These are phyloP conservation scores for Phytophthora hybrid DNA, from an alignment of 352 stramenopile species.

Conservation along the genomic window DNA sequence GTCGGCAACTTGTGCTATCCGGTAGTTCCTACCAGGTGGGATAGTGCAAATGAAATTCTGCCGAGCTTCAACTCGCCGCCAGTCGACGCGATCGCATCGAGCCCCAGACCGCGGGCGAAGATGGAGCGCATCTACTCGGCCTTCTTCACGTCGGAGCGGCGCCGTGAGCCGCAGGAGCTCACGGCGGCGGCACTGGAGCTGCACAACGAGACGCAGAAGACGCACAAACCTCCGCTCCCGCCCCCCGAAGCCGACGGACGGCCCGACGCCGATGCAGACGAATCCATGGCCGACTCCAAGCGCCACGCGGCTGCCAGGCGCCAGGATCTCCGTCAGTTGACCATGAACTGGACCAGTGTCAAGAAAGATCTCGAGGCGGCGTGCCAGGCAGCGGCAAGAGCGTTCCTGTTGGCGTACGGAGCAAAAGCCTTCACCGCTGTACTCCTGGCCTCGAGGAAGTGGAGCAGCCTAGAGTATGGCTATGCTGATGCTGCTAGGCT, in stretches of 20 bases:
- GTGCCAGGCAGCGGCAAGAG: conserved; percentile 55
- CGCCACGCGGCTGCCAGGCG: conserved; percentile 43
- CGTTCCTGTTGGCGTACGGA: conserved; percentile 81
- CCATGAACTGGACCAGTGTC: conserved; percentile 39
- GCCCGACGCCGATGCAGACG: conserved; percentile 11
- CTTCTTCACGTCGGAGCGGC: conserved; percentile 74
- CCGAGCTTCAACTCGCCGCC: conserved; percentile 16
- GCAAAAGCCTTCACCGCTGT: conserved; percentile 87
- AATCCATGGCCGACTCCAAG: conserved; percentile 32
- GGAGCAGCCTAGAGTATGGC: conserved; percentile 77
- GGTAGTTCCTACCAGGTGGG: not conserved
- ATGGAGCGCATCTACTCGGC: conserved; percentile 92
- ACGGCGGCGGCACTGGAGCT: conserved; percentile 71
- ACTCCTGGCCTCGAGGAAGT: conserved; percentile 80
- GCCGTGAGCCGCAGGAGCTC: conserved; percentile 49
- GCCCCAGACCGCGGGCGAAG: not conserved
- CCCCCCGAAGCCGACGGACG: conserved; percentile 13
- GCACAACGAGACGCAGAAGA: conserved; percentile 66
- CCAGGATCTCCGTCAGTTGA: conserved; percentile 46
- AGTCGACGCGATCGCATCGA: conserved; percentile 17
- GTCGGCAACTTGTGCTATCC: not conserved
- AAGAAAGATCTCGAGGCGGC: conserved; percentile 59
- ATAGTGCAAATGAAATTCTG: not conserved
- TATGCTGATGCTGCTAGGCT: conserved; percentile 81
- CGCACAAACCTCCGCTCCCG: conserved; percentile 12